Evolutionary conservation across 441 rosid genomes (phyloP).

Genomic region (Mallotus japonicus): DNA sequence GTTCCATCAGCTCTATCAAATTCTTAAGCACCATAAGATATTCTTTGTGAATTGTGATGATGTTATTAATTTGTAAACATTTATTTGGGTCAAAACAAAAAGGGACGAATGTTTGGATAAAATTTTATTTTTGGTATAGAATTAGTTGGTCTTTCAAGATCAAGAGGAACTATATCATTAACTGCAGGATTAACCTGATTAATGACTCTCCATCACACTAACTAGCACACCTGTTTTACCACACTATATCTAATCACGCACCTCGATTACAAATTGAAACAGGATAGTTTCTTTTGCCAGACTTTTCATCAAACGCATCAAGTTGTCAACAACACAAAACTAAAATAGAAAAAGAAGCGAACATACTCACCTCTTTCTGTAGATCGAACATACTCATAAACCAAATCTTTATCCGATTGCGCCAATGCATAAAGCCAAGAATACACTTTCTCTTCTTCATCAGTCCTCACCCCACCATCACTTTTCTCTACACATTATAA

Average conservation of each 20-base stretch:
- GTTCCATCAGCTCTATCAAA: neutral
- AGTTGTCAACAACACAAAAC: neutral
- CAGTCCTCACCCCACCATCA: slow-evolving; percentile 55
- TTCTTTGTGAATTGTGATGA: neutral
- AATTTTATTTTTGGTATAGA: too few species aligned
- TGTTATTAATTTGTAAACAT: neutral
- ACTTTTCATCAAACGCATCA: slow-evolving; percentile 26
- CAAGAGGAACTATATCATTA: neutral
- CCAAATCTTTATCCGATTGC: slow-evolving; percentile 49
- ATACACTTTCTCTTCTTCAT: slow-evolving; percentile 59
- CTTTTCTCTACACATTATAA: slow-evolving; percentile 37
- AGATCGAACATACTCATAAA: slow-evolving; percentile 62
- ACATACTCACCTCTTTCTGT: slow-evolving; percentile 56
- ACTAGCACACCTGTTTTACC: neutral
- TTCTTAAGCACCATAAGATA: neutral
- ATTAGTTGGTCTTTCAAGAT: neutral
- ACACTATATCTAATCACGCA: neutral
- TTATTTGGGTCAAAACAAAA: neutral
- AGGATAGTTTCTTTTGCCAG: slow-evolving; percentile 1
- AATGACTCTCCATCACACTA: neutral
- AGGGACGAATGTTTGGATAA: neutral
- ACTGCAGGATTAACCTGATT: neutral
- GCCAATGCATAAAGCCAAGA: slow-evolving; percentile 65
- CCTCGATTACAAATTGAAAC: neutral
- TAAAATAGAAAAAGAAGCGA: neutral